Conservation (phyloP, 192 early-diverging fungal species). For the Gryganskiella cystojenkinii region DNA sequence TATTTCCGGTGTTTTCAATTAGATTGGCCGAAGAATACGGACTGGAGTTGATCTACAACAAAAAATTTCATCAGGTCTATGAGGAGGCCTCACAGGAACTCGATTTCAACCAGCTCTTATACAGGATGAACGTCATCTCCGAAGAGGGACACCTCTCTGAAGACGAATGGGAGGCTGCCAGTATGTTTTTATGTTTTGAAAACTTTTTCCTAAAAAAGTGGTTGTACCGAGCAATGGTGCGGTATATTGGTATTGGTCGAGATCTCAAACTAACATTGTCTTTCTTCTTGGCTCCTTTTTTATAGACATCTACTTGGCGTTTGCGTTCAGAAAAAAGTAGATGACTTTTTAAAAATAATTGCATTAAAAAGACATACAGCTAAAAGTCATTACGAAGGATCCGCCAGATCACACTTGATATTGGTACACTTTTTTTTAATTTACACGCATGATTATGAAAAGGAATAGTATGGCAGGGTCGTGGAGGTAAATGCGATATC, state of each 20-base stretch:
- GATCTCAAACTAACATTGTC: not conserved
- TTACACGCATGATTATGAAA: not conserved
- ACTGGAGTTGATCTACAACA: slow-evolving; percentile 77
- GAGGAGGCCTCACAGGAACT: slow-evolving; percentile 63
- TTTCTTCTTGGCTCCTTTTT: not conserved
- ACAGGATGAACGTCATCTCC: slow-evolving; percentile 87
- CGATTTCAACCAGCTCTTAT: slow-evolving; percentile 71
- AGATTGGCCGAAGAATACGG: slow-evolving; percentile 88
- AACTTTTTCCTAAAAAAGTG: not conserved
- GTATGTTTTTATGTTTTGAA: no score
- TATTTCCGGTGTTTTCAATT: slow-evolving; percentile 1
- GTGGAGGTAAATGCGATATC: no score
- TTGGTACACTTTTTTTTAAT: no score
- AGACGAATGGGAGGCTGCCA: slow-evolving; percentile 95
- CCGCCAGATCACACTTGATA: no score
- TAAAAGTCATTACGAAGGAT: no score
- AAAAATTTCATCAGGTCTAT: slow-evolving; percentile 89
- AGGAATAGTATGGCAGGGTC: not conserved
- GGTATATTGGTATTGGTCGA: no score
- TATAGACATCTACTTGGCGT: slow-evolving; percentile 72
- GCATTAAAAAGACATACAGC: no score
- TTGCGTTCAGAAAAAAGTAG: slow-evolving; percentile 75
- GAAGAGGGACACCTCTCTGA: slow-evolving; percentile 69
- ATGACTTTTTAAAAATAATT: not conserved
- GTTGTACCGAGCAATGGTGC: no score